Base-by-base conservation (phyloP, 768 basidiomycete species). In the Suillus paluster region DNA sequence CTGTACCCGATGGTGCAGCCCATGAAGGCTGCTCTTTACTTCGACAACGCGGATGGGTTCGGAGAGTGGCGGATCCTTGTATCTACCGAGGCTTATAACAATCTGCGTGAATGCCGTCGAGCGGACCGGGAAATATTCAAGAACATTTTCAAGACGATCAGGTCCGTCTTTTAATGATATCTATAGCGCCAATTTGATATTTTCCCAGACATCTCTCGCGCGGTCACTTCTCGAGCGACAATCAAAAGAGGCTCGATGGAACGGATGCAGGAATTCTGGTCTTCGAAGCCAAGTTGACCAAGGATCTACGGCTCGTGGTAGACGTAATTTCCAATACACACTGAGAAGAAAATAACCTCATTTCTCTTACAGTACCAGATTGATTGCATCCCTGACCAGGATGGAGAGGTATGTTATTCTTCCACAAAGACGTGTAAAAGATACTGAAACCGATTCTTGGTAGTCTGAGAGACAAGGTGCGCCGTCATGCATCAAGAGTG, bases 131-230 rank as follows among this genome's bases (percentile, higher is more conserved):
- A 81, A 44, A 73, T 73, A 41, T 88, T 87, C 65, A 67, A 67
- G 15, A 85, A 86, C 46, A 80, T 86, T 34, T 66, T 88, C 44
- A 90, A 89, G 74, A 91, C 90, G 69, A 88, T 91, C 68, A 84
- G 79, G 90, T 88, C 55, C 25, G 80, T 67, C 39, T 41, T 58
- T 63, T 19, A 15, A 48, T 9, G 12, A 6, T 11, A 23, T 41
- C 15, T 25, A 6, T 10, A 41, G 15, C 15, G 27, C 17, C 36
- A 7, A 49, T 25, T 36, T 62, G 44, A 61, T 46, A 3, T 4
- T 41, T 7, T 5, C 36, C 30, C 49, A 91, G 90, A 68, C 86
- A 91, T 62, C 79, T 92, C 11, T 91, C 90, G 0, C 80, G 82
- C 2, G 90, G 89, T 0, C 83, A 86, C 58, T 90, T 91, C 66